Evolutionary conservation across 1,284 basidiomycete genomes (phyloP).

Genomic region (Kwoniella shivajii): DNA sequence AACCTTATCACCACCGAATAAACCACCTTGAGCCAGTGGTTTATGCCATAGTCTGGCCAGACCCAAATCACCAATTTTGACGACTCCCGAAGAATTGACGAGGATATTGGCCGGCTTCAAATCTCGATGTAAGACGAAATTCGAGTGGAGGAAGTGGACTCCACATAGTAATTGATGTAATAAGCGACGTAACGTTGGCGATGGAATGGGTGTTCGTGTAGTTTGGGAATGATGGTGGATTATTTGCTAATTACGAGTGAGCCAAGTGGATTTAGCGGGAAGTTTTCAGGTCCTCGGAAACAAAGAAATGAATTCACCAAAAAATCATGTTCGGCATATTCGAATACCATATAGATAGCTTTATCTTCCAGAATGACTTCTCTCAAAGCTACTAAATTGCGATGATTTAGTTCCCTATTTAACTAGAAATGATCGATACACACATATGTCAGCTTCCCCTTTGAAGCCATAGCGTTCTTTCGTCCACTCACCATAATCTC

Average conservation of each 20-base stretch:
- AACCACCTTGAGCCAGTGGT: constrained; percentile 44
- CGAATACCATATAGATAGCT: constrained; percentile 98
- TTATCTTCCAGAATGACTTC: constrained; percentile 98
- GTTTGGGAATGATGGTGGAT: constrained; percentile 96
- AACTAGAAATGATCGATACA: constrained; percentile 60
- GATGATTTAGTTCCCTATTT: constrained; percentile 90
- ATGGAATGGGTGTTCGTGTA: constrained; percentile 70
- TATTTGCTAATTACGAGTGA: constrained; percentile 77
- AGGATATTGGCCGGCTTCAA: constrained; percentile 99
- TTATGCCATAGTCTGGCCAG: constrained; percentile 73
- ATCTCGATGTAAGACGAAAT: constrained; percentile 93
- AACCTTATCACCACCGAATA: constrained; percentile 88
- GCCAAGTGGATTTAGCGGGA: not conserved
- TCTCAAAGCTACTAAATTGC: constrained; percentile 85
- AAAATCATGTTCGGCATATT: constrained; percentile 98
- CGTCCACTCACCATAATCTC: constrained; percentile 27
- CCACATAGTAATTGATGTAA: constrained; percentile 96
- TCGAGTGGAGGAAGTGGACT: constrained; percentile 89
- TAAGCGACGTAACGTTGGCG: constrained; percentile 83
- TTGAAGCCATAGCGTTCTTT: no score
- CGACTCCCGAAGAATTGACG: constrained; percentile 81
- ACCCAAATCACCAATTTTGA: constrained; percentile 97
- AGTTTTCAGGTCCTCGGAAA: not conserved
- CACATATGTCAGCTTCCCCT: no score
- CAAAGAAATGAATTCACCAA: constrained; percentile 64